Evolutionary conservation across 2,329 filamentous ascomycete genomes (phyloP).

Genomic region (Penicillium digitatum): DNA sequence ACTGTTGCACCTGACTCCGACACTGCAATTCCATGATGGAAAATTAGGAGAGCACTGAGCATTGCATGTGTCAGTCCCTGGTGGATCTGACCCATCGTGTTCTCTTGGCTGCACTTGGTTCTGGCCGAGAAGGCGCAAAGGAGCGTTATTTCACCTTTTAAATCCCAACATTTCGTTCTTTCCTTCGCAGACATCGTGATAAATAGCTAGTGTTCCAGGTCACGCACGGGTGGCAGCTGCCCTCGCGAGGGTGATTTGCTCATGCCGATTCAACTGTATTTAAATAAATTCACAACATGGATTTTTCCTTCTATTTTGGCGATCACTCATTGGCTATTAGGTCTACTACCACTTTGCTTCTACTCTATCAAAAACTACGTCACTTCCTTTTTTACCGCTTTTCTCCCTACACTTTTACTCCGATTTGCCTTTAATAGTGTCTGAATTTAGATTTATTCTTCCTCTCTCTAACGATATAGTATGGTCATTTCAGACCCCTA

Average conservation of each 20-base stretch:
- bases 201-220: background rate
- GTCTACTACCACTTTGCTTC: no score
- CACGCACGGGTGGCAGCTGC: constrained; percentile 9
- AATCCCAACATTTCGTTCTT: background rate
- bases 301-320: no score
- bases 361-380: no score
- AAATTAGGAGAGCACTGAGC: constrained; percentile 3
- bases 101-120: background rate
- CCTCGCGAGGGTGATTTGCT: constrained; percentile 2
- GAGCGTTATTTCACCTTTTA: background rate
- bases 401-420: no score
- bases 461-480: no score
- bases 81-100: constrained; percentile 9
- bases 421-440: no score
- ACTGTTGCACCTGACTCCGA: background rate
- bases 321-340: no score
- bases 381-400: no score
- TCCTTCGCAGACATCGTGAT: background rate
- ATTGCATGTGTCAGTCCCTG: constrained; percentile 6
- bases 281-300: no score
- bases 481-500: no score
- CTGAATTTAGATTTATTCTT: no score
- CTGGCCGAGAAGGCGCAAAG: background rate
- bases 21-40: background rate
- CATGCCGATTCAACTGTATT: background rate